Percentiles rank a stretch among this genome's conserved stretches.
phyloP scores from a whole-genome alignment of 768 basidiomycete species.

The Auricularia auricula-judae region DNA sequence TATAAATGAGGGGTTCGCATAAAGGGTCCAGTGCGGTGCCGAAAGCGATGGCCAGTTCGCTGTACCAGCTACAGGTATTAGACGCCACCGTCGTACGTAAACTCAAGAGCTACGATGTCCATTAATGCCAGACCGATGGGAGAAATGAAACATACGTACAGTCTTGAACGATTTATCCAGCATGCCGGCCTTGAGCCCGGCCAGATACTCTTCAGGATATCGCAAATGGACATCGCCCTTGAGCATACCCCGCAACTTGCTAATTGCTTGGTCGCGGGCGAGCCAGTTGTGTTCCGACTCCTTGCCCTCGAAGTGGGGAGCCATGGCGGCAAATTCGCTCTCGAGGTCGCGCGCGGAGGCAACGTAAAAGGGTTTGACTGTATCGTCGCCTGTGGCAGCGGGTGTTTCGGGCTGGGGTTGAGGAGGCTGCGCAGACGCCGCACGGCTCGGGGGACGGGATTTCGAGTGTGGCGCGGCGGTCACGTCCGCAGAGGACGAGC shows the following conservation, averaged over 20 bases:
- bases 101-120: conserved; percentile 54
- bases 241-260: conserved; percentile 79
- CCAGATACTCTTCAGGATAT: conserved; percentile 64
- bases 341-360: conserved; percentile 80
- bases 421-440: neutral
- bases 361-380: conserved; percentile 56
- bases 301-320: conserved; percentile 84
- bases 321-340: conserved; percentile 71
- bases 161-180: conserved; percentile 78
- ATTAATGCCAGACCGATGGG: neutral
- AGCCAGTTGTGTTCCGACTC: conserved; percentile 97
- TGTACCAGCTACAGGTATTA: conserved; percentile 67
- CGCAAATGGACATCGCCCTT: conserved; percentile 71
- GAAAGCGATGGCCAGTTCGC: conserved; percentile 59
- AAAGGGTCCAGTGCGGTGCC: conserved; percentile 64
- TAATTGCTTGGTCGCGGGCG: conserved; percentile 63
- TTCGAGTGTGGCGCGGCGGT: neutral
- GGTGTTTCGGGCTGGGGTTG: neutral
- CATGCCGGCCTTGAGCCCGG: conserved; percentile 63
- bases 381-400: conserved; percentile 20
- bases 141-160: conserved; percentile 31
- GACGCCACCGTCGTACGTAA: conserved; percentile 83
- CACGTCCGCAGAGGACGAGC: neutral
- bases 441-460: neutral
- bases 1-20: conserved; percentile 64